These are phyloP conservation scores for Silybum marianum DNA, from an alignment of 129 eudicot genomes.

Conservation along the genomic window DNA sequence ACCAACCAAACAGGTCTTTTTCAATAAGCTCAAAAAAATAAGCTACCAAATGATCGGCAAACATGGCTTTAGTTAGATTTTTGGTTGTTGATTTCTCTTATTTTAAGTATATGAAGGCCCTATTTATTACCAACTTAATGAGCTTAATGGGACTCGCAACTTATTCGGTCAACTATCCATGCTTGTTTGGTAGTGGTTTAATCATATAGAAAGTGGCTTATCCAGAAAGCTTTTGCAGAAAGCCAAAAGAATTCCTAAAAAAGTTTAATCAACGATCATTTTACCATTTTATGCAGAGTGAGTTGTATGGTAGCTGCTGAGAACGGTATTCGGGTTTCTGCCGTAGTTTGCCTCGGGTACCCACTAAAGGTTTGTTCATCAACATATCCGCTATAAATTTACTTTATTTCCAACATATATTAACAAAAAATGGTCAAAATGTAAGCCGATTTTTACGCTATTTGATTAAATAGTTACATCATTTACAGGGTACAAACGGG, in stretches of 20 bases:
- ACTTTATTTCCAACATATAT: neutral
- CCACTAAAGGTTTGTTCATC: conserved; percentile 67
- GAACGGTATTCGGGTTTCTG: conserved; percentile 51
- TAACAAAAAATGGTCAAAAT: no score
- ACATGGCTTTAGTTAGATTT: neutral
- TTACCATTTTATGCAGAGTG: conserved; percentile 47
- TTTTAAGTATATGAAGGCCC: neutral
- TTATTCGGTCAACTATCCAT: no score
- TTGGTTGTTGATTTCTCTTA: neutral
- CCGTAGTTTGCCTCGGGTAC: conserved; percentile 81
- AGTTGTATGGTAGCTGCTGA: conserved; percentile 88
- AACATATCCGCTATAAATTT: neutral
- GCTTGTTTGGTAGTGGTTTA: no score
- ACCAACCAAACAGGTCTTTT: neutral
- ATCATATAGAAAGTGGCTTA: no score
- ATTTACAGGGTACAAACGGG: conserved; percentile 71
- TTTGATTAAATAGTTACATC: neutral
- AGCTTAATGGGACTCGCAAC: no score
- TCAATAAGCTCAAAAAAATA: neutral
- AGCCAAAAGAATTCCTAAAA: no score
- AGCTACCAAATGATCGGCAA: no score
- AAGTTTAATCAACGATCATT: no score
- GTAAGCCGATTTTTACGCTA: no score
- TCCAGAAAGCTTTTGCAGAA: no score
- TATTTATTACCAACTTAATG: no score